Evolutionary conservation across 768 basidiomycete genomes (phyloP), one percentile per base, ranked within the genome.

Genomic region (Amylocystis lapponica): DNA sequence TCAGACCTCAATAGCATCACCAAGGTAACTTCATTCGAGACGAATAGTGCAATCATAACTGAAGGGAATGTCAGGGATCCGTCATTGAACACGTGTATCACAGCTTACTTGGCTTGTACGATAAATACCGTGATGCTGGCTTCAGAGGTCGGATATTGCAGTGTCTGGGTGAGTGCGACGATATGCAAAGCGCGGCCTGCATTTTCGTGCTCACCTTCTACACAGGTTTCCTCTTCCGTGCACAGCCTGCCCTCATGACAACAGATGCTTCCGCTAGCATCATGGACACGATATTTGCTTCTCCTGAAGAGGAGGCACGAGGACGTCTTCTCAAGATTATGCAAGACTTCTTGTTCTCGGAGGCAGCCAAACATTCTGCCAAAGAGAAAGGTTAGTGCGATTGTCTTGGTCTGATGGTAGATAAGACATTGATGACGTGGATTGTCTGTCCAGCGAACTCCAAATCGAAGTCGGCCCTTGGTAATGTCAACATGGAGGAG

Each of bases 181-280:
- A n/a, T n/a, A n/a, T 20, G 12, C n/a, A n/a, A n/a, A n/a, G n/a
- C n/a, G n/a, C n/a, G n/a, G n/a, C n/a, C n/a, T n/a, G n/a, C n/a
- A n/a, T n/a, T n/a, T n/a, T n/a, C n/a, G n/a, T n/a, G n/a, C n/a
- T n/a, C n/a, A n/a, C n/a, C 41, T 6, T 37, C 50, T 19, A 35
- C 23, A 16, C 11, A 47, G 92, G 95, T 10, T 96, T 88, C 62
- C 65, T 99, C 5, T 98, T 92, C 68, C 83, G 91, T 20, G 83
- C 92, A 4, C 87, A 94, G 53, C 95, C 96, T 2, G 84, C 84
- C 1, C 65, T 98, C 45, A 93, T 99, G 83, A 88, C 87, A 0
- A 65, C 83, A 51, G 82, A 86, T 4, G 67, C 74, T 11, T 93
- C 93, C 1, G 77, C 86, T 0, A 67, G 62, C 17, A 83, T 97